Conservation (phyloP, 495 filamentous ascomycete species). For the Aspergillus heteromorphus region DNA sequence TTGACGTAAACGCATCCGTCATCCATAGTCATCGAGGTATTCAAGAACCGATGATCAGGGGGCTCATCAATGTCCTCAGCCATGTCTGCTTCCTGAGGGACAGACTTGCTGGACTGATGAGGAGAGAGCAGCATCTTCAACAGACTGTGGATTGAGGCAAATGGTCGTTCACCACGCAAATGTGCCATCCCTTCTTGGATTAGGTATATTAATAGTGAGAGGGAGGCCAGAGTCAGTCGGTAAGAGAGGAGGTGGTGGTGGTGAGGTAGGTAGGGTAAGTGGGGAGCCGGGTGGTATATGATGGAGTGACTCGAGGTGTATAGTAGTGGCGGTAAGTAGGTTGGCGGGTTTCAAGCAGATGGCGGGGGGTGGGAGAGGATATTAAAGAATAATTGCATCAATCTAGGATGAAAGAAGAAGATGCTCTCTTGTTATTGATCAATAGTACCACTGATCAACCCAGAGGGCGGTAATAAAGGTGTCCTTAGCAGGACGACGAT, state of each 20-base stretch:
- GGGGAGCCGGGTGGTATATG: background rate
- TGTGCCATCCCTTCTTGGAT: slow-evolving; percentile 34
- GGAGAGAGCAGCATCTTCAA: slow-evolving; percentile 44
- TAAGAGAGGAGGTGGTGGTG: slow-evolving; percentile 2
- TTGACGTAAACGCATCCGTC: slow-evolving; percentile 34
- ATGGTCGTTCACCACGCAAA: slow-evolving; percentile 32
- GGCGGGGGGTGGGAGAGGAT: slow-evolving; percentile 8
- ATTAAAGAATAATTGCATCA: slow-evolving; percentile 13
- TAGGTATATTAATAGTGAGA: slow-evolving; percentile 9
- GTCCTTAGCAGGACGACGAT: slow-evolving; percentile 36
- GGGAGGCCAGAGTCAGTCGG: slow-evolving; percentile 6
- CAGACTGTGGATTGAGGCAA: slow-evolving; percentile 37
- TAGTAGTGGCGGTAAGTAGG: slow-evolving; percentile 8
- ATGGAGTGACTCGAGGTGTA: slow-evolving; percentile 10
- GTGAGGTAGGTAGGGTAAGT: background rate
- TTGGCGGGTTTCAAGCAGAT: background rate
- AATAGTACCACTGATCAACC: slow-evolving; percentile 28
- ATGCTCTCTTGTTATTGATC: slow-evolving; percentile 33
- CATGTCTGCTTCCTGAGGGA: slow-evolving; percentile 39
- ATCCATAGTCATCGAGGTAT: slow-evolving; percentile 25
- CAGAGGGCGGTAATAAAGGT: slow-evolving; percentile 20
- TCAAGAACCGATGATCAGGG: slow-evolving; percentile 31
- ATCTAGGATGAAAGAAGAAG: slow-evolving; percentile 6
- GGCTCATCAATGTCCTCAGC: slow-evolving; percentile 51
- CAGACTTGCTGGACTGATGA: slow-evolving; percentile 31